Evolutionary conservation across 176 grass and related monocot genomes (phyloP).

Genomic region (Rhynchospora tenuis): DNA sequence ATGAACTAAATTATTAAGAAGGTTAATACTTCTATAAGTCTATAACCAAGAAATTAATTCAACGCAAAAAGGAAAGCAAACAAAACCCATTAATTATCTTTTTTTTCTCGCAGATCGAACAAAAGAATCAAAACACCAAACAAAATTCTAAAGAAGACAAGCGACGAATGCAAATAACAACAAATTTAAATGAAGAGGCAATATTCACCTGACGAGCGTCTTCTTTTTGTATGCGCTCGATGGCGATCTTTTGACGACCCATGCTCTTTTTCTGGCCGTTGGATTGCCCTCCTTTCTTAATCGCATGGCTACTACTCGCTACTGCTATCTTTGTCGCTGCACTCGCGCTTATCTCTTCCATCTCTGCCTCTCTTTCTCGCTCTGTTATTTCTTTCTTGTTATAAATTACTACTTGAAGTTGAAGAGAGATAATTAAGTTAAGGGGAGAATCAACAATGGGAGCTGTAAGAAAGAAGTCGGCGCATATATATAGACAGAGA

Average conservation of each 20-base stretch:
- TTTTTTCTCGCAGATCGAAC: too few relatives aligned
- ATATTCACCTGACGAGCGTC: slow-evolving; percentile 22
- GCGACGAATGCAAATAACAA: not conserved
- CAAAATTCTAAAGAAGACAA: too few relatives aligned
- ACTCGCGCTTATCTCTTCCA: not conserved
- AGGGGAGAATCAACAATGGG: not conserved
- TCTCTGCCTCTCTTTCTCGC: not conserved
- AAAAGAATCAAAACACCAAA: too few relatives aligned
- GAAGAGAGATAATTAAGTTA: not conserved
- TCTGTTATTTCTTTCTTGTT: not conserved
- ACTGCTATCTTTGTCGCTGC: not conserved
- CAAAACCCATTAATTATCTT: too few relatives aligned
- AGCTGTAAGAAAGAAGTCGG: too few relatives aligned
- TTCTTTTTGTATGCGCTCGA: slow-evolving; percentile 33
- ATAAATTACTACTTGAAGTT: not conserved
- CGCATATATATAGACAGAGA: not conserved
- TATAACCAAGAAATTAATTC: too few relatives aligned
- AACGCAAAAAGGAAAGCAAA: too few relatives aligned
- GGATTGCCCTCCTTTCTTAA: not conserved
- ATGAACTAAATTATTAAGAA: too few relatives aligned
- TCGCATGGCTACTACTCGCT: not conserved
- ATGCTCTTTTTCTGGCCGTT: slow-evolving; percentile 31
- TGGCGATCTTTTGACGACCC: slow-evolving; percentile 65
- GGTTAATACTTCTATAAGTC: too few relatives aligned
- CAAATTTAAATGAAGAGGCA: not conserved